Evolutionary conservation across 2,329 filamentous ascomycete genomes (phyloP), one percentile per base, ranked within the genome.

Genomic region (Furcasterigmium sp.): DNA sequence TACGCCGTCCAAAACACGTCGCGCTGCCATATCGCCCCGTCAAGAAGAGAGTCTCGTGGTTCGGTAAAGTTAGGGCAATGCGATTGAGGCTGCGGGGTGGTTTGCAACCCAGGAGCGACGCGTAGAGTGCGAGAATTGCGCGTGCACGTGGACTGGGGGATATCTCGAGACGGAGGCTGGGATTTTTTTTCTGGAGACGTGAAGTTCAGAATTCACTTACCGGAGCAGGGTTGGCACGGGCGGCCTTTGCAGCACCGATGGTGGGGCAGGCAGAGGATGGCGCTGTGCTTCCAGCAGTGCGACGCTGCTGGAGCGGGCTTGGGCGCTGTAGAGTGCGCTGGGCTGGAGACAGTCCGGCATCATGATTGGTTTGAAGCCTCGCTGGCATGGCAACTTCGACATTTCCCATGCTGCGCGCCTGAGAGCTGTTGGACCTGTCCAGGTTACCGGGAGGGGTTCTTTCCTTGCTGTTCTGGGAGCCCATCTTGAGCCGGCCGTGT

Each of bases 1-100:
- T 32, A 50, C 47, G 29, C 47, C 43, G 40, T 51, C 32, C 8
- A 49, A 39, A 18, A 43, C 46, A 25, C 47, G 46, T 23, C 46
- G 43, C 29, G 41, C 43, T 43, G 25, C 23, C 39, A 41, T 41
- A 17, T 15, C 32, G 15, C 8, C 15, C 7, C 18, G n/a, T 35
- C n/a, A 10, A 35, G 23, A 7, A 11, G 11, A 11, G 23, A 26
- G 11, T 26, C 7, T n/a, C 23, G 23, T 11, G 23, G 23, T 26
- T 7, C 23, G 11, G 23, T 7, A 11, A 7, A 11, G 23, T 7
- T 26, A 7, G 23, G 23, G 23, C 11, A 11, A 11, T n/a, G 15
- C n/a, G 18, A 35, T 35, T 35, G 32, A 18, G 32, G 5, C 17
- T 17, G n/a, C n/a, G 6, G n/a, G 15, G 9, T n/a, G 15, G n/a